Base-by-base conservation (phyloP, 2,329 filamentous ascomycete species). In the Byssochlamys sp. region DNA sequence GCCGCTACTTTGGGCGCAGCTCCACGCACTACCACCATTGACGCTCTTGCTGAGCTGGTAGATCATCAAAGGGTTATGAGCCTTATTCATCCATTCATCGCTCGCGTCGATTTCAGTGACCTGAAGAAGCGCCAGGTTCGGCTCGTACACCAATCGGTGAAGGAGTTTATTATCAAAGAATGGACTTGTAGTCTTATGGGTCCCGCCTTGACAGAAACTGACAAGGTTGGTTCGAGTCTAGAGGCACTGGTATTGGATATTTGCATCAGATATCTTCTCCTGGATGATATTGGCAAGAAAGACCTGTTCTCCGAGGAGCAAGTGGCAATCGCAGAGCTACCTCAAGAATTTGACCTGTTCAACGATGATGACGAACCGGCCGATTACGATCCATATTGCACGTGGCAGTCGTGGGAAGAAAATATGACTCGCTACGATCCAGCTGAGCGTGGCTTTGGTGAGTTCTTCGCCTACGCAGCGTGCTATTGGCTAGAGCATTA, bases 401-500 rank as follows among this genome's bases (percentile, higher is more conserved):
- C 63, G 6, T 71, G 69, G 68, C 67, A 73, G 52, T 52, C 50
- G 2, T 69, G 63, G 69, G 70, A 72, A 63, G 60, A 64, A 54
- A 57, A 64, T 55, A 68, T 70, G 66, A 63, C 64, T 55, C 65
- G 58, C 55, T 67, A 61, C 45, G 59, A 66, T 55, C 63, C 65
- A 28, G 39, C 52, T 55, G 65, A 67, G 25, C 60, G 63, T 52
- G 63, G 64, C 14, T 67, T 68, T 59, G 64, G 65, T 39, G 63
- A 65, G 52, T 64, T 67, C 57, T 73, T 74, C 54, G 64, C 67
- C 53, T 74, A 74, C 55, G 69, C 72, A 33, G 71, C 71, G 50
- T 72, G 71, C 59, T 56, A 73, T 51, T 74, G 71, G 70, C 28
- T 66, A 2, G 61, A 71, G 1, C 70, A 74, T 61, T 67, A 69